These are phyloP conservation scores for Vitis riparia DNA, from an alignment of 164 flowering plant species.

Conservation along the genomic window DNA sequence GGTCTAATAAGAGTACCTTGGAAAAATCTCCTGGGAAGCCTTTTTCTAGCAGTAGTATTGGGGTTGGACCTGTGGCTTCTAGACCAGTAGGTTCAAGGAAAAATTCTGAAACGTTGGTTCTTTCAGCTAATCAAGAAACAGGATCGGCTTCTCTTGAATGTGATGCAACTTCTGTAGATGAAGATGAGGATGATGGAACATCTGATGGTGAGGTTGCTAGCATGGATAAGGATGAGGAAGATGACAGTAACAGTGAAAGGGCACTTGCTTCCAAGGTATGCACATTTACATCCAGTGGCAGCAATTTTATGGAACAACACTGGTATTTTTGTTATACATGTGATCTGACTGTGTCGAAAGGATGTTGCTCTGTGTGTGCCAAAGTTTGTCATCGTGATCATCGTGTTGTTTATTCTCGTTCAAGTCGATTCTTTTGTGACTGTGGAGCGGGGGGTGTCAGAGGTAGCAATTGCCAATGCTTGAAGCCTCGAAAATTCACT, in stretches of 20 bases:
- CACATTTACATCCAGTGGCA: constrained; percentile 98
- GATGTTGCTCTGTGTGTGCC: constrained; percentile 99
- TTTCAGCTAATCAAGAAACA: constrained; percentile 67
- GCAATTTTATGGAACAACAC: constrained; percentile 99
- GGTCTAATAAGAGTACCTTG: constrained; percentile 41
- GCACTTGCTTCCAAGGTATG: constrained; percentile 96
- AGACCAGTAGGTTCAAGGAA: constrained; percentile 56
- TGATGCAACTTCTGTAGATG: constrained; percentile 93
- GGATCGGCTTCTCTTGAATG: constrained; percentile 71
- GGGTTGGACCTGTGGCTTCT: constrained; percentile 44
- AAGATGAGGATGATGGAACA: constrained; percentile 99
- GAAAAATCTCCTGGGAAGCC: constrained; percentile 54
- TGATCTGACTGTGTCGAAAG: constrained; percentile 95
- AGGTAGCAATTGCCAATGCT: constrained; percentile 92
- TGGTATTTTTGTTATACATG: constrained; percentile 99
- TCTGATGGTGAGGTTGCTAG: constrained; percentile 97
- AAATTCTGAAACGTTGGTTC: constrained; percentile 57
- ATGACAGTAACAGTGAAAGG: constrained; percentile 79
- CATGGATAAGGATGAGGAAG: constrained; percentile 92
- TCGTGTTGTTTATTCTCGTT: constrained; percentile 98
- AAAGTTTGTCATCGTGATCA: constrained; percentile 99
- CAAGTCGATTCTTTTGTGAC: constrained; percentile 97
- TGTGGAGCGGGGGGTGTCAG: constrained; percentile 99
- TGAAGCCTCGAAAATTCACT: constrained; percentile 88
- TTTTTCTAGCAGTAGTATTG: constrained; percentile 40